Conservation (phyloP, 192 early-diverging fungal species). For the Haplosporangium gracile region DNA sequence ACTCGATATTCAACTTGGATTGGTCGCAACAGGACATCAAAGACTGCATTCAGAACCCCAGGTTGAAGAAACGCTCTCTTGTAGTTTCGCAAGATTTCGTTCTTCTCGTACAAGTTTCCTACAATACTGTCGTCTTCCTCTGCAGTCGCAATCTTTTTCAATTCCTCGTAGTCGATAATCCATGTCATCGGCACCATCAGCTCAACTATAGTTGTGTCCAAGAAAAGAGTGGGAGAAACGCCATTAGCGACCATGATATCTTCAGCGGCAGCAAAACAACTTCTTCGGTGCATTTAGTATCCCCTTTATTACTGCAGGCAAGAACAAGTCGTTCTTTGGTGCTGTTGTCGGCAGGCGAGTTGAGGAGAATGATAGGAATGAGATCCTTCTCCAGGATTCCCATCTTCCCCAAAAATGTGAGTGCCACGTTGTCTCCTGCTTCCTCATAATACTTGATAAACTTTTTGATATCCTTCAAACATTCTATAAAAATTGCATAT, state of each 20-base stretch:
- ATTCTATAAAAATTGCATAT: constrained; percentile 60
- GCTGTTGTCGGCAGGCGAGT: constrained; percentile 36
- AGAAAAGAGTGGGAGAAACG: not conserved
- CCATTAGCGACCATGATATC: not conserved
- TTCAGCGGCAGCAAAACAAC: too few relatives aligned
- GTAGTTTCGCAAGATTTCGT: constrained; percentile 73
- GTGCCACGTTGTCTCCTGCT: constrained; percentile 66
- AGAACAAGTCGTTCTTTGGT: constrained; percentile 59
- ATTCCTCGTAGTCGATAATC: constrained; percentile 73
- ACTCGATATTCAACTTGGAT: constrained; percentile 66
- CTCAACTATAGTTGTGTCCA: constrained; percentile 67
- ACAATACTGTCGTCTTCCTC: constrained; percentile 57
- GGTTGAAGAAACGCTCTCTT: constrained; percentile 77
- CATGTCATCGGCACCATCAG: constrained; percentile 92
- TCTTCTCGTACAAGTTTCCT: constrained; percentile 36
- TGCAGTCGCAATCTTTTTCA: constrained; percentile 48
- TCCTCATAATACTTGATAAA: constrained; percentile 84
- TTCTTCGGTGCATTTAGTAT: too few relatives aligned
- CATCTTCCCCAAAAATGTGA: constrained; percentile 81
- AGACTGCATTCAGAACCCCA: constrained; percentile 65
- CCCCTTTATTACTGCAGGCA: constrained; percentile 58
- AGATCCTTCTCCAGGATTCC: constrained; percentile 82
- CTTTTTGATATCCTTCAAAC: constrained; percentile 90
- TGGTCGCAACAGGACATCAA: constrained; percentile 65
- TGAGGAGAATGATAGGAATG: constrained; percentile 77